Evolutionary conservation across 2,329 filamentous ascomycete genomes (phyloP), one percentile per base, ranked within the genome.

Genomic region (Monosporascus sp.): DNA sequence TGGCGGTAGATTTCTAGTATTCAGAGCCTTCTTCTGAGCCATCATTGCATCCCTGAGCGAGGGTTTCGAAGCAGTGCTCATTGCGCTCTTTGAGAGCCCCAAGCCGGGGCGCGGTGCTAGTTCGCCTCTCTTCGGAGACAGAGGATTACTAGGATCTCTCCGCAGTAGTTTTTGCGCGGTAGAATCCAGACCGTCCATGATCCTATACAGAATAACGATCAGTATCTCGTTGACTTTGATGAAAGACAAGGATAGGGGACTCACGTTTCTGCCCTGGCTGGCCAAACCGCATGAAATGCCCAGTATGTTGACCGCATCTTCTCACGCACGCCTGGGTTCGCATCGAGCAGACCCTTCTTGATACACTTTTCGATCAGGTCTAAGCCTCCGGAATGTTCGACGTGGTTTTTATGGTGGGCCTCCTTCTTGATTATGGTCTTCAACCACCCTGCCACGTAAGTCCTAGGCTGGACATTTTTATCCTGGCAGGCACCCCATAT

Each of bases 251-350:
- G 31, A 28, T 11, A 35, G 37, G 46, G 9, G 38, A 78, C 85
- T 76, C 76, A 90, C 81, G 75, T 75, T 64, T 93, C 87, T 40
- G 91, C 91, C 65, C 81, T 85, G 20, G 85, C 79, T 2, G 88
- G 87, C 89, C 91, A 97, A 18, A 90, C 78, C 37, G 76, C 76
- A 55, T 85, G 83, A 68, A 92, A 97, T 0, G 78, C 77, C 94
- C 94, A 99, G 70, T 89, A 99, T 0, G 91, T 89, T 38, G 84
- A 81, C 62, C 94, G 84, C 78, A 89, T 93, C 58, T 84, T 86
- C 70, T 96, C 91, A 63, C 94, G 84, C 46, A 97, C 93, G 31
- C 87, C 88, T 7, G 92, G 91, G 65, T 97, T 96, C 14, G 93
- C 79, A 74, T 99, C 94, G 22, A 78, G 79, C n/a, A 99, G 78